Evolutionary conservation across 2,329 filamentous ascomycete species (phyloP).

Genomic region (Fusarium sp.): DNA sequence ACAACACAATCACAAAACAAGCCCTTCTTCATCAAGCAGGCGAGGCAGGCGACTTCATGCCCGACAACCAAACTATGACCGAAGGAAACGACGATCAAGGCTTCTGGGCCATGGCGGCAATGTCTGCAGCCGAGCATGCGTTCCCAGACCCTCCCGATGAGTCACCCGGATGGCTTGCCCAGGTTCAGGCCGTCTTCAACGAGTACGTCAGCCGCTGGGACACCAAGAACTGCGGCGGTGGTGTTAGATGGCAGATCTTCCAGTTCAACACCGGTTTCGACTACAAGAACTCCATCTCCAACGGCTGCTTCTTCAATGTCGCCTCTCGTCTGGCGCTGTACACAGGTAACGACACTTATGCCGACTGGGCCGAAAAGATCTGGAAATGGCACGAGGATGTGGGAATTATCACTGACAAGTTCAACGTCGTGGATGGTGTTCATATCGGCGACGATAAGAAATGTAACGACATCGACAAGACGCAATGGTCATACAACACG

Average conservation of each 20-base stretch:
- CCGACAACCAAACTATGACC: constrained; percentile 72
- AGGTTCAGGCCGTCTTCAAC: constrained; percentile 86
- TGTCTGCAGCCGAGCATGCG: constrained; percentile 82
- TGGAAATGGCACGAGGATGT: constrained; percentile 75
- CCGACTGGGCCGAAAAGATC: constrained; percentile 79
- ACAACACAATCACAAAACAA: constrained; percentile 72
- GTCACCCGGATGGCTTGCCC: constrained; percentile 80
- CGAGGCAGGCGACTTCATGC: constrained; percentile 75
- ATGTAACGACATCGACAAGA: constrained; percentile 68
- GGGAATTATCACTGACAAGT: constrained; percentile 70
- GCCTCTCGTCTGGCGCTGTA: constrained; percentile 81
- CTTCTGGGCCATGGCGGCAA: constrained; percentile 88
- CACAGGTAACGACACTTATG: constrained; percentile 84
- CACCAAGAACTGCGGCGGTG: constrained; percentile 74
- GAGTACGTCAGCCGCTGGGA: constrained; percentile 82
- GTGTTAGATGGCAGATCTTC: constrained; percentile 89
- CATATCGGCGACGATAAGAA: constrained; percentile 55
- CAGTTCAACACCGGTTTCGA: constrained; percentile 79
- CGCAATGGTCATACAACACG: constrained; percentile 79
- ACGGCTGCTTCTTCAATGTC: constrained; percentile 79
- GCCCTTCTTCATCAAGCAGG: constrained; percentile 74
- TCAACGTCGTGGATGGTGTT: constrained; percentile 68
- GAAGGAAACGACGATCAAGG: constrained; percentile 83
- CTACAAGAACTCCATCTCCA: constrained; percentile 79
- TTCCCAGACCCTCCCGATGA: constrained; percentile 77